Evolutionary conservation across 2,329 filamentous ascomycete species (phyloP).

Genomic region (Plectosphaerella plurivora): DNA sequence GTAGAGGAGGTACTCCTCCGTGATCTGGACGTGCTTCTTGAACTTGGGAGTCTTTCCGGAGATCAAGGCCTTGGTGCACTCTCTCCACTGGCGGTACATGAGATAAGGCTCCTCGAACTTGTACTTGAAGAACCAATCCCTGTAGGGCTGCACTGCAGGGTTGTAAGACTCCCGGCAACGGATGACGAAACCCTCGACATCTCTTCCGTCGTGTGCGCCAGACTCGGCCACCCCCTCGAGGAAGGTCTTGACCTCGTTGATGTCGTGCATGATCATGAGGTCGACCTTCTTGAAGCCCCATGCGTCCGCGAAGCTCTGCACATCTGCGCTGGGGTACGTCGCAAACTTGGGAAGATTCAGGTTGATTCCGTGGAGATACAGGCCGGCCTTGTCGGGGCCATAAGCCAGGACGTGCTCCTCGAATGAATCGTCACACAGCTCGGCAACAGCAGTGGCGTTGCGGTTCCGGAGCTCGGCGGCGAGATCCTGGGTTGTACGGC

Average conservation of each 20-base stretch:
- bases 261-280: constrained; percentile 70
- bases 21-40: constrained; percentile 86
- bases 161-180: constrained; percentile 70
- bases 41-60: constrained; percentile 66
- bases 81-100: constrained; percentile 98
- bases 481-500: constrained; percentile 74
- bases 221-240: constrained; percentile 82
- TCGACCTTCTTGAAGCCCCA: constrained; percentile 95
- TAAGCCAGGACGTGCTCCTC: constrained; percentile 97
- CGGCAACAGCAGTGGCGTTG: constrained; percentile 92
- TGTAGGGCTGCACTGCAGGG: constrained; percentile 48
- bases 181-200: constrained; percentile 96
- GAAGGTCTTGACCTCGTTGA: constrained; percentile 71
- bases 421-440: constrained; percentile 93
- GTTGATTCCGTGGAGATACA: constrained; percentile 96
- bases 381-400: constrained; percentile 72
- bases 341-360: constrained; percentile 89
- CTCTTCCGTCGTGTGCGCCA: constrained; percentile 82
- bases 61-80: constrained; percentile 91
- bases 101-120: constrained; percentile 99
- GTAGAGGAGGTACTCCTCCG: constrained; percentile 83
- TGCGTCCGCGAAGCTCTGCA: constrained; percentile 81
- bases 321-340: constrained; percentile 77
- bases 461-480: constrained; percentile 69
- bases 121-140: constrained; percentile 99